Percentiles rank a stretch among this genome's conserved stretches.
Evolutionary conservation across 2,329 filamentous ascomycete species (phyloP).

Genomic region (Aphanocladium album): DNA sequence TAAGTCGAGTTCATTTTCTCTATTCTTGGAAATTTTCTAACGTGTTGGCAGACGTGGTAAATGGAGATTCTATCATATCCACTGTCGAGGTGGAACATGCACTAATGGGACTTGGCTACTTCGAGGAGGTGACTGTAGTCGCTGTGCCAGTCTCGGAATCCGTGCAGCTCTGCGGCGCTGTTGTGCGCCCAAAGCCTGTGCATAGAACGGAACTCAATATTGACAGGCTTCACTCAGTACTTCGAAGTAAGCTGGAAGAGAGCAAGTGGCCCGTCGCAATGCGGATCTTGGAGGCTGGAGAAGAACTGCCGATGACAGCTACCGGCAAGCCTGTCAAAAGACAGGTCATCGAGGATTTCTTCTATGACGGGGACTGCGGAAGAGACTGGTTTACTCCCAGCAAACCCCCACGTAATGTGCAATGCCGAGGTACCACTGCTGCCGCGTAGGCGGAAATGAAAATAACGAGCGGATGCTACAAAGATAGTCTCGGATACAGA

Average conservation of each 20-base stretch:
- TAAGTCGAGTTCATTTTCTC: slow-evolving; percentile 1
- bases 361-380: slow-evolving; percentile 9
- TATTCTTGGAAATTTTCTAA: background rate
- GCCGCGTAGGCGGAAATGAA: background rate
- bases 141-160: slow-evolving; percentile 19
- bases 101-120: slow-evolving; percentile 17
- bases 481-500: no score
- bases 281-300: slow-evolving; percentile 14
- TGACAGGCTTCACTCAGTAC: slow-evolving; percentile 14
- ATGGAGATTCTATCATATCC: slow-evolving; percentile 14
- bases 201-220: slow-evolving; percentile 4
- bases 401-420: background rate
- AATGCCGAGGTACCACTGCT: background rate
- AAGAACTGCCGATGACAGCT: slow-evolving; percentile 17
- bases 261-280: slow-evolving; percentile 18
- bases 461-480: no score
- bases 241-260: slow-evolving; percentile 11
- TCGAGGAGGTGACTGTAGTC: slow-evolving; percentile 19
- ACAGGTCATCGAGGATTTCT: slow-evolving; percentile 15
- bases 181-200: slow-evolving; percentile 14
- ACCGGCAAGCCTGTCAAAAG: slow-evolving; percentile 16
- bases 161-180: slow-evolving; percentile 18
- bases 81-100: slow-evolving; percentile 16
- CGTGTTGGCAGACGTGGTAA: slow-evolving; percentile 9
- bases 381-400: background rate